Base-by-base conservation (phyloP, 2,329 filamentous ascomycete species). In the Colletotrichum eremochloae region DNA sequence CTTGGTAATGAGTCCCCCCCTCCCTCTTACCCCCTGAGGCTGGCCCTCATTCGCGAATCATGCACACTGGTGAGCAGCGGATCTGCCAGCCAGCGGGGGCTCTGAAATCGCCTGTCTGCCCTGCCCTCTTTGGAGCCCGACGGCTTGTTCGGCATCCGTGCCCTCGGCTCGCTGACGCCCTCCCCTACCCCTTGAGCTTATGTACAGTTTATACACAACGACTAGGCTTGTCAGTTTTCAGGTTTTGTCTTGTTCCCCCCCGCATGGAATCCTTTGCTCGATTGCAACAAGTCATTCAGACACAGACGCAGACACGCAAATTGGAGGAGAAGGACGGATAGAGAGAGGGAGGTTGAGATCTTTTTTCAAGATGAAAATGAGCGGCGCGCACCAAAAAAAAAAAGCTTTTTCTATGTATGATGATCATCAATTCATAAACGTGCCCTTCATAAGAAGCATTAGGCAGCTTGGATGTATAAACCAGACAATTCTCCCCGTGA, bases 361-460 rank as follows among this genome's bases (percentile, higher is more conserved):
- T 29, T 40, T n/a, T 46, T n/a, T 6, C 44, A 36, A 40, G 48
- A 64, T 56, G 31, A 62, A 69, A 73, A 66, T 60, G 63, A 67
- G 40, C 40, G 52, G 36, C 11, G 56, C 66, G 67, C 24, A 58
- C 63, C 46, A 24, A 24, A 55, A 65, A 65, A 52, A 60, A 64
- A 29, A 57, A 62, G 55, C 63, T 67, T 67, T 64, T 70, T 67
- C 68, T 67, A 67, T 70, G 63, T 70, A 67, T 70, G 68, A 70
- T 70, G 40, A 67, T 70, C 68, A 67, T 70, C 68, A 70, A 70
- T 67, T 70, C 68, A 70, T 70, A 70, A 70, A 70, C 68, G 68
- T 70, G 63, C 68, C 63, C 64, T 70, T 70, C 68, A 61, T 70
- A 42, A 70, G 68, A 67, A 61, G 68, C 68, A 70, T 70, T 70